Conservation (phyloP, 176 grass and related monocot species). For the Oryza glaberrima region DNA sequence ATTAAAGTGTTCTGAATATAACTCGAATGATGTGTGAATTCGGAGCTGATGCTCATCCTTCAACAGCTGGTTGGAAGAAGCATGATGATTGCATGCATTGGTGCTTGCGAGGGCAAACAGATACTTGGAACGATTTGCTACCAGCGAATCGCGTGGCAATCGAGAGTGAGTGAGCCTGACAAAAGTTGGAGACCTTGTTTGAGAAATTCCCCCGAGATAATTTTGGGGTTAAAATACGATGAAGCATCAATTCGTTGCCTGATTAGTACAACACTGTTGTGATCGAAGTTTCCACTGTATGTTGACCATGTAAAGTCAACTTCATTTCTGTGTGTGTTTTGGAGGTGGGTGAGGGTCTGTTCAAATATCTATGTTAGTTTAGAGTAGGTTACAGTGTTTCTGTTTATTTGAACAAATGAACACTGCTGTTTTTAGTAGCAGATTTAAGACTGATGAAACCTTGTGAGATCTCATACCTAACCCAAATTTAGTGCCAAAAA, state of each 20-base stretch:
- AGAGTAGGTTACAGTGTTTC: background rate
- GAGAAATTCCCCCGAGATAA: background rate
- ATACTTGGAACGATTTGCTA: conserved; percentile 89
- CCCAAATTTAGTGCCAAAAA: background rate
- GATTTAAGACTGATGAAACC: background rate
- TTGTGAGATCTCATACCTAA: background rate
- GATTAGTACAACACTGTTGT: background rate
- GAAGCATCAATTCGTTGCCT: background rate
- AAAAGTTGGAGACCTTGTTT: background rate
- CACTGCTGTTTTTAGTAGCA: background rate
- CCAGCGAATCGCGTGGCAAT: conserved; percentile 42
- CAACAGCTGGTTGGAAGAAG: conserved; percentile 73
- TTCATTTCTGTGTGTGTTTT: background rate
- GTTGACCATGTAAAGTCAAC: conserved; percentile 17
- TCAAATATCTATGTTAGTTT: background rate
- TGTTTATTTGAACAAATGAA: background rate
- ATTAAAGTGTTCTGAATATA: background rate
- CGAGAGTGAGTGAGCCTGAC: conserved; percentile 4
- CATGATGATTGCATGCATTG: conserved; percentile 99
- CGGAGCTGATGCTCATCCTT: conserved; percentile 97
- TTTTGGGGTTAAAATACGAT: background rate
- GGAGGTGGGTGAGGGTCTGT: background rate
- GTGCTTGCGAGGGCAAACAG: conserved; percentile 86
- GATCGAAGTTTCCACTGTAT: background rate
- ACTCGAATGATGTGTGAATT: conserved; percentile 75